A percentile compares a stretch with the other conserved stretches of the same genome.
Evolutionary conservation across 441 rosid genomes (phyloP).

Genomic region (Dalechampia spathulata): DNA sequence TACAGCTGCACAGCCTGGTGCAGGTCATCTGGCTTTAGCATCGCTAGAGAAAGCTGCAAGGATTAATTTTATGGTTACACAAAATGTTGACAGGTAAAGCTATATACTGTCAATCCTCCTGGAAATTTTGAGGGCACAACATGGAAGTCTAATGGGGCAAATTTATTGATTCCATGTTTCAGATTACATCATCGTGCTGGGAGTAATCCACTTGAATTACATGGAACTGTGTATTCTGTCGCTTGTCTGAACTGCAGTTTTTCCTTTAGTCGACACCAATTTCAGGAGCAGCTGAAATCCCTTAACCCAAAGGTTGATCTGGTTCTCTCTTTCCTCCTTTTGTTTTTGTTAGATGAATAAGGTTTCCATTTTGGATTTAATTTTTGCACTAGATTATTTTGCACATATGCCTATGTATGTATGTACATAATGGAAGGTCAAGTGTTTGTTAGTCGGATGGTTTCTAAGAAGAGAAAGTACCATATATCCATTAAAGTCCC

Average conservation of each 20-base stretch:
- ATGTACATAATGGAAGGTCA: neutral
- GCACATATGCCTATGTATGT: too few species aligned
- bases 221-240: conserved; percentile 77
- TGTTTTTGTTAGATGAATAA: neutral
- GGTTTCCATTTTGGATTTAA: neutral
- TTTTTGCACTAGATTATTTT: neutral
- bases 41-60: conserved; percentile 73
- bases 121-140: conserved; percentile 4
- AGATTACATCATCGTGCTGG: conserved; percentile 93
- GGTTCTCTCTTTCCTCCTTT: neutral
- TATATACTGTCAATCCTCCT: neutral
- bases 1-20: conserved; percentile 65
- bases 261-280: conserved; percentile 44
- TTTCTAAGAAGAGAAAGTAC: neutral
- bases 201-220: conserved; percentile 78
- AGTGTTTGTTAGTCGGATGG: neutral
- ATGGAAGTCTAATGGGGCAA: conserved; percentile 6
- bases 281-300: conserved; percentile 72
- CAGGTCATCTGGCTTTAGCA: conserved; percentile 70
- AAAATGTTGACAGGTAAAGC: conserved; percentile 81
- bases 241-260: conserved; percentile 65
- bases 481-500: neutral
- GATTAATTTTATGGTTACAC: conserved; percentile 64
- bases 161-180: conserved; percentile 17
- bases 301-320: conserved; percentile 76